Conservation (phyloP, 176 grass and related monocot species). For the Aegilops longissima region DNA sequence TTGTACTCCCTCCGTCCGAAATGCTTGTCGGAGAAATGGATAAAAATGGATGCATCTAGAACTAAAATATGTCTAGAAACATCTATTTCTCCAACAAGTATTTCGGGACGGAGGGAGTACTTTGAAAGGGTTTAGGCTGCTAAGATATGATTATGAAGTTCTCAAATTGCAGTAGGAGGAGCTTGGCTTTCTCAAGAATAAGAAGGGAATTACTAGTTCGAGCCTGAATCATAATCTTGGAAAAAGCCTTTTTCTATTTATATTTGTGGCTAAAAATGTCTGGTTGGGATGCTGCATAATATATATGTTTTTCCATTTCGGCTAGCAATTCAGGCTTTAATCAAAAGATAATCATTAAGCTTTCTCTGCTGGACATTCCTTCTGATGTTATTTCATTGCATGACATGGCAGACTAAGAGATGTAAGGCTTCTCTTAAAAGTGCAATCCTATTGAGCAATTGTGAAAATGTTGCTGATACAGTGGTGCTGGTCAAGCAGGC, state of each 20-base stretch:
- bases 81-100: too few species aligned
- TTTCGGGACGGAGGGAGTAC: too few species aligned
- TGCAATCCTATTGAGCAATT: constrained; percentile 8
- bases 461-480: neutral
- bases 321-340: neutral
- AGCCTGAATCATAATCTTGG: neutral
- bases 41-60: too few species aligned
- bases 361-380: neutral
- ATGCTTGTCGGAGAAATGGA: too few species aligned
- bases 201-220: neutral
- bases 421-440: neutral
- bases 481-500: neutral
- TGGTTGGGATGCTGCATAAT: neutral
- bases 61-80: too few species aligned
- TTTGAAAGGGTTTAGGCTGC: neutral
- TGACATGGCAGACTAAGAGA: constrained; percentile 17
- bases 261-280: neutral
- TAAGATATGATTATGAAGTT: constrained; percentile 1
- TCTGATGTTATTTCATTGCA: constrained; percentile 2
- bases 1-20: neutral
- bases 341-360: neutral
- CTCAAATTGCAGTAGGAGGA: neutral
- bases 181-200: neutral
- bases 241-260: neutral
- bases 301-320: constrained; percentile 12